Evolutionary conservation across 148 eudicot genomes (phyloP).

Genomic region (Camellia japonica): DNA sequence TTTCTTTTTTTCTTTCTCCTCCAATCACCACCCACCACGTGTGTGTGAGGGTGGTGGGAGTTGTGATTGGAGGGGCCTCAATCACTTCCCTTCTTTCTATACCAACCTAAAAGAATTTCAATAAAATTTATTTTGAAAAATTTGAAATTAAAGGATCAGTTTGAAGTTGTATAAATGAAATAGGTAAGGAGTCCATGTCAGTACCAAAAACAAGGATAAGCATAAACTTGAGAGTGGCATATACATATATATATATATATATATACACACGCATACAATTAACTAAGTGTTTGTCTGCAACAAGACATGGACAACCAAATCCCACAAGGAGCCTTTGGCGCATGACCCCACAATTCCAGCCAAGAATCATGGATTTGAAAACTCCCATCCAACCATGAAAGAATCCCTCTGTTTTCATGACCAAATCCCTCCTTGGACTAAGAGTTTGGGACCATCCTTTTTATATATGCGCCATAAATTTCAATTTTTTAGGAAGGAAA

Average conservation of each 20-base stretch:
- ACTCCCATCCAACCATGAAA: not conserved
- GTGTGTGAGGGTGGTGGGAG: no score
- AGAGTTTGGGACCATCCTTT: not conserved
- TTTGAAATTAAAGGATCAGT: no score
- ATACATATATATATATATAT: no score
- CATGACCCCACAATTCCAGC: not conserved
- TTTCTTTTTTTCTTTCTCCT: no score
- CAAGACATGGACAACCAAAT: not conserved
- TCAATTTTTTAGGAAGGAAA: not conserved
- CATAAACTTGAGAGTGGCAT: not conserved
- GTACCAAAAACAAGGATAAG: not conserved
- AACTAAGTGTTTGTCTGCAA: not conserved
- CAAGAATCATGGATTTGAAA: constrained; percentile 7
- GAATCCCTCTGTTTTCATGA: not conserved
- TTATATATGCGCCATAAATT: not conserved
- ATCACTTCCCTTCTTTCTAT: no score
- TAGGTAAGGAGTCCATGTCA: not conserved
- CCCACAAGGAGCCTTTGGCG: not conserved
- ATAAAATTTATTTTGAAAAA: no score
- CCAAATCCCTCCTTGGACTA: constrained; percentile 4
- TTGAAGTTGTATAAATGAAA: no score
- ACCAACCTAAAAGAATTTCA: no score
- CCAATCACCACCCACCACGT: no score
- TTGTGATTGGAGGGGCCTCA: no score
- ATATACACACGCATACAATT: no score